These are phyloP conservation scores for Smallanthus sonchifolius DNA, from an alignment of 129 eudicot species.

Conservation along the genomic window DNA sequence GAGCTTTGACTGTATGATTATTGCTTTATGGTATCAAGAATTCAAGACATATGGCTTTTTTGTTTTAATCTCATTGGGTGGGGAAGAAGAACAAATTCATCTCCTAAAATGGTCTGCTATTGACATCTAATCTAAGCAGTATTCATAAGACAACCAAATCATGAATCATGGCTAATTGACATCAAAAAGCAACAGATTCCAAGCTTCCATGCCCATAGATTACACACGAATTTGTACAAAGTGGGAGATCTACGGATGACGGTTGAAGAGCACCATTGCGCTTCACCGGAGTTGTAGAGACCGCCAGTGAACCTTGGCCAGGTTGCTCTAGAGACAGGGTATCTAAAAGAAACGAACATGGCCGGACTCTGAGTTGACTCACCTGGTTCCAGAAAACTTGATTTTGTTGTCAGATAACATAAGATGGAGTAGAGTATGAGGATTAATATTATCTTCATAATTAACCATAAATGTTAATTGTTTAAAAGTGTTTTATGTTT, in stretches of 20 bases:
- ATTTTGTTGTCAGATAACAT: too few relatives aligned
- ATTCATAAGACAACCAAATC: neutral
- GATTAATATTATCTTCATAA: too few relatives aligned
- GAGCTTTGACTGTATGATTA: conserved; percentile 6
- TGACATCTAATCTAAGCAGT: neutral
- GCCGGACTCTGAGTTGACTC: too few relatives aligned
- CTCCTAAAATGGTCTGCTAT: neutral
- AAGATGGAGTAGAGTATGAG: too few relatives aligned
- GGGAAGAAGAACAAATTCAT: neutral
- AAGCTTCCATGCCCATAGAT: neutral
- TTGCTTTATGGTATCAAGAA: conserved; percentile 24
- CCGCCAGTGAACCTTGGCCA: neutral
- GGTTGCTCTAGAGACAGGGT: too few relatives aligned
- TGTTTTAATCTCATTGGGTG: neutral
- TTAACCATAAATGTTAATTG: too few relatives aligned
- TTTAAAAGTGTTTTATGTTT: too few relatives aligned
- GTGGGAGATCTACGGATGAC: neutral
- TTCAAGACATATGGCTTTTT: conserved; percentile 16
- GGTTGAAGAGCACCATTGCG: neutral
- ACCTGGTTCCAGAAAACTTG: too few relatives aligned
- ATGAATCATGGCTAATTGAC: neutral
- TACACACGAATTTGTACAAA: neutral
- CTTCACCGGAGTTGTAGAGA: neutral
- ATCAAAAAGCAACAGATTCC: neutral
- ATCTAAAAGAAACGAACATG: too few relatives aligned